Conservation (phyloP, 306 rosid species). For the Cicer chorassanicum region DNA sequence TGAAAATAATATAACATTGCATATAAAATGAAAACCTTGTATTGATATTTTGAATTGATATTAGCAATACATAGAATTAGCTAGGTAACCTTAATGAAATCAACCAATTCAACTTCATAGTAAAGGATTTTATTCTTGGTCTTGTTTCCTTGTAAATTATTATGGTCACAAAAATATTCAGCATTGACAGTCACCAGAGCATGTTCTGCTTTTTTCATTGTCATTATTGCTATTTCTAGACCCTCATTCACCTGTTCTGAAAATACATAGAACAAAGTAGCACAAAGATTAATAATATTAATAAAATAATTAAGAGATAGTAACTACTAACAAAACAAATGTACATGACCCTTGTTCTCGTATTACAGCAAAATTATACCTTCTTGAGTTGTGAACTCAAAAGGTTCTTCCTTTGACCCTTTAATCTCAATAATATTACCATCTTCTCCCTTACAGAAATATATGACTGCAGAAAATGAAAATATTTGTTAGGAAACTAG, state of each 20-base stretch:
- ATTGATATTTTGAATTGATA: constrained; percentile 3
- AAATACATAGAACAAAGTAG: constrained; percentile 31
- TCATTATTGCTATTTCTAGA: constrained; percentile 68
- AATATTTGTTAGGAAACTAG: background rate
- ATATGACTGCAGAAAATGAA: constrained; percentile 51
- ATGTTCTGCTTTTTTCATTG: constrained; percentile 68
- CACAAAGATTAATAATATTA: background rate
- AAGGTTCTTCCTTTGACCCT: constrained; percentile 67
- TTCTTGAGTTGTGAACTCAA: constrained; percentile 60
- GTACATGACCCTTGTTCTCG: constrained; percentile 16
- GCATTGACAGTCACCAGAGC: constrained; percentile 55
- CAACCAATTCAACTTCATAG: constrained; percentile 61
- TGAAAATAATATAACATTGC: no score
- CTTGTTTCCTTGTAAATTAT: constrained; percentile 34
- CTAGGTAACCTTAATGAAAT: constrained; percentile 62
- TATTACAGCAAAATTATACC: constrained; percentile 45
- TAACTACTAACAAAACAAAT: constrained; percentile 16
- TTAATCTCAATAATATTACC: constrained; percentile 57
- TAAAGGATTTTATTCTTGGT: constrained; percentile 37
- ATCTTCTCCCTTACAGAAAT: constrained; percentile 57
- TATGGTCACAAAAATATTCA: constrained; percentile 47
- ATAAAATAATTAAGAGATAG: background rate
- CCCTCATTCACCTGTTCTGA: constrained; percentile 63
- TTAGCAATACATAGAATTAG: background rate
- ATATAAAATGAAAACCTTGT: background rate